phyloP scores from a whole-genome alignment of 169 alveolate genomes.

The Plasmodium yoelii region DNA sequence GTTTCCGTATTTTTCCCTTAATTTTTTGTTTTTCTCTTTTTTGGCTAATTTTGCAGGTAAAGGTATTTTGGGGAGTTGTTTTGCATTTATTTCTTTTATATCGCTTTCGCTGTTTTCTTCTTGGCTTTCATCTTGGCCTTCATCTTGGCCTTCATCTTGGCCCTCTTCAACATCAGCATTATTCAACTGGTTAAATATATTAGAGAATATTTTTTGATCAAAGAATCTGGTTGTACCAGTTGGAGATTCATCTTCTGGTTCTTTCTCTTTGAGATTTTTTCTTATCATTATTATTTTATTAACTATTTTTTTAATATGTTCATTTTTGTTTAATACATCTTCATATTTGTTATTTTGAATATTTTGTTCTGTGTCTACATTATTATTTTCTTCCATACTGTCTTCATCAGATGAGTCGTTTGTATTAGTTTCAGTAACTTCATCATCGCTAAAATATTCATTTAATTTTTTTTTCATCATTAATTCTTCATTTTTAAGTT shows the following conservation, averaged over 20 bases:
- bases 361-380: not conserved
- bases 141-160: not conserved
- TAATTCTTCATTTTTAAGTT: slow-evolving; percentile 69
- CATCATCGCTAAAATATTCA: slow-evolving; percentile 78
- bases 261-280: slow-evolving; percentile 43
- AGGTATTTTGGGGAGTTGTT: slow-evolving; percentile 62
- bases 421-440: slow-evolving; percentile 27
- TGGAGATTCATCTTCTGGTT: slow-evolving; percentile 17
- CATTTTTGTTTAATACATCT: slow-evolving; percentile 17
- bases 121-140: not conserved
- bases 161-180: slow-evolving; percentile 33
- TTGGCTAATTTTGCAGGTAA: slow-evolving; percentile 72
- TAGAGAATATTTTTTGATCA: slow-evolving; percentile 71
- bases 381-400: slow-evolving; percentile 38
- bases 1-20: slow-evolving; percentile 72
- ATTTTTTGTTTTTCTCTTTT: slow-evolving; percentile 64
- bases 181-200: slow-evolving; percentile 38
- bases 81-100: slow-evolving; percentile 50
- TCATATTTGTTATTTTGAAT: not conserved
- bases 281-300: slow-evolving; percentile 65
- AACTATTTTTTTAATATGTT: slow-evolving; percentile 55
- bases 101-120: not conserved
- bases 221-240: slow-evolving; percentile 42
- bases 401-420: slow-evolving; percentile 35
- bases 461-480: slow-evolving; percentile 77